These are phyloP conservation scores for Patellifolia procumbens DNA, from an alignment of 179 eudicot species.

Conservation along the genomic window DNA sequence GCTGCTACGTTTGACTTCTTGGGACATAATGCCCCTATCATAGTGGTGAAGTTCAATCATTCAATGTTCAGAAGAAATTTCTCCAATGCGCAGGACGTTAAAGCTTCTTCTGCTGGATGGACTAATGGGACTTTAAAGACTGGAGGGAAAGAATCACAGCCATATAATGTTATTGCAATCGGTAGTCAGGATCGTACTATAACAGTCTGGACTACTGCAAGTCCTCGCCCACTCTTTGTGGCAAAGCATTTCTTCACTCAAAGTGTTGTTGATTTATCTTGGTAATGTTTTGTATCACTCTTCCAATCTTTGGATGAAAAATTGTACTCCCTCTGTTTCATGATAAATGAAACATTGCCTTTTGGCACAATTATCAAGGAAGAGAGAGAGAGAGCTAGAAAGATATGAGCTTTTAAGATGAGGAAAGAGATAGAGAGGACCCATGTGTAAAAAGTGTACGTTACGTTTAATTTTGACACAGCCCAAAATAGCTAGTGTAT, in stretches of 20 bases:
- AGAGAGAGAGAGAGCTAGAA: too few species aligned
- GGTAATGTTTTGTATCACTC: slow-evolving; percentile 43
- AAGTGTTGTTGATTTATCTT: slow-evolving; percentile 94
- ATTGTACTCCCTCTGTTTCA: neutral
- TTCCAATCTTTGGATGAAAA: neutral
- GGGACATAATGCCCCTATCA: slow-evolving; percentile 96
- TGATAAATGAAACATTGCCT: too few species aligned
- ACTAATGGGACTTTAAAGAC: slow-evolving; percentile 73
- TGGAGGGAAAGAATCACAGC: slow-evolving; percentile 79
- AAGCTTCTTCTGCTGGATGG: slow-evolving; percentile 72
- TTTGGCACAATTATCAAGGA: too few species aligned
- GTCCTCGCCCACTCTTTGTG: slow-evolving; percentile 96
- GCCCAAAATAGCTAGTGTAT: too few species aligned
- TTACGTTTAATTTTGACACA: too few species aligned
- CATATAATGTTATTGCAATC: slow-evolving; percentile 90
- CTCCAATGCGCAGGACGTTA: slow-evolving; percentile 53
- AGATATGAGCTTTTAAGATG: too few species aligned
- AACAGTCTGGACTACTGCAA: slow-evolving; percentile 98
- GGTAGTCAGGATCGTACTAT: slow-evolving; percentile 99
- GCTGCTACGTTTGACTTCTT: slow-evolving; percentile 96
- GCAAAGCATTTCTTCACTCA: slow-evolving; percentile 95
- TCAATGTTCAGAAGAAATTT: slow-evolving; percentile 76
- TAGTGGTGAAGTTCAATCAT: slow-evolving; percentile 94
- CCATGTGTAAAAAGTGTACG: too few species aligned
- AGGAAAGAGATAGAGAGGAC: too few species aligned